A percentile compares a stretch with the other conserved stretches of the same genome.
These are phyloP conservation scores for Biscogniauxia mediterranea DNA, from an alignment of 2,329 filamentous ascomycete genomes.

Conservation along the genomic window DNA sequence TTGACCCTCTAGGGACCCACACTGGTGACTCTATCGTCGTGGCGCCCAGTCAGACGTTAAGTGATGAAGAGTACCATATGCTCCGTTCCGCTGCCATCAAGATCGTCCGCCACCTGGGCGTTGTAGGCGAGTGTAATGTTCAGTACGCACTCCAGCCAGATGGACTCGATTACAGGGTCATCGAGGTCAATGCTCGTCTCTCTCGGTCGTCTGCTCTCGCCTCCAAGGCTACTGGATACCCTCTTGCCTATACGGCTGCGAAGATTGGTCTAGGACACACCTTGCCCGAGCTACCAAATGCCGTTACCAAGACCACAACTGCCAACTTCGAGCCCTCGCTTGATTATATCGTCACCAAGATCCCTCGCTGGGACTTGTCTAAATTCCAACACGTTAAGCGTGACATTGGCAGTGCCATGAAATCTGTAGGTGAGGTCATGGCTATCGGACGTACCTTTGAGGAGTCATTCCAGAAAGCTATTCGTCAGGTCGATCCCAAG, in stretches of 20 bases:
- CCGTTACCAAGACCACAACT: constrained; percentile 96
- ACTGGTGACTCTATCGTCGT: constrained; percentile 99
- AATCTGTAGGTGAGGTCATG: constrained; percentile 99
- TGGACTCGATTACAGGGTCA: constrained; percentile 95
- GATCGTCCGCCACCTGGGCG: constrained; percentile 93
- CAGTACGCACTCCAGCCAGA: constrained; percentile 97
- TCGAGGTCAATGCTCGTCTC: constrained; percentile 97
- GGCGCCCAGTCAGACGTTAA: constrained; percentile 92
- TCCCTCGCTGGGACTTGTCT: constrained; percentile 94
- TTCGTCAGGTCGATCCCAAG: constrained; percentile 90
- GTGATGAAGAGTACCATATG: constrained; percentile 99
- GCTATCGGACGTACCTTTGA: constrained; percentile 98
- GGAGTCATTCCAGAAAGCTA: constrained; percentile 98
- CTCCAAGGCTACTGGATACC: constrained; percentile 97
- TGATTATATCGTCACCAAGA: constrained; percentile 98
- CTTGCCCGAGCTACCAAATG: constrained; percentile 92
- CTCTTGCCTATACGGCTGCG: constrained; percentile 92
- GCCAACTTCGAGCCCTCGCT: constrained; percentile 98
- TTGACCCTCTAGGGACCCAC: constrained; percentile 94
- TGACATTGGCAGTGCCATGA: constrained; percentile 97
- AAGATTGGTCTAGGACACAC: constrained; percentile 98
- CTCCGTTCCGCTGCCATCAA: constrained; percentile 96
- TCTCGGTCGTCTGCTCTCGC: constrained; percentile 95
- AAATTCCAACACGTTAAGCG: constrained; percentile 99
- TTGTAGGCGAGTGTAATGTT: constrained; percentile 98